Base-by-base conservation (phyloP, 139 green algal species). In the Picochlorum sp. region DNA sequence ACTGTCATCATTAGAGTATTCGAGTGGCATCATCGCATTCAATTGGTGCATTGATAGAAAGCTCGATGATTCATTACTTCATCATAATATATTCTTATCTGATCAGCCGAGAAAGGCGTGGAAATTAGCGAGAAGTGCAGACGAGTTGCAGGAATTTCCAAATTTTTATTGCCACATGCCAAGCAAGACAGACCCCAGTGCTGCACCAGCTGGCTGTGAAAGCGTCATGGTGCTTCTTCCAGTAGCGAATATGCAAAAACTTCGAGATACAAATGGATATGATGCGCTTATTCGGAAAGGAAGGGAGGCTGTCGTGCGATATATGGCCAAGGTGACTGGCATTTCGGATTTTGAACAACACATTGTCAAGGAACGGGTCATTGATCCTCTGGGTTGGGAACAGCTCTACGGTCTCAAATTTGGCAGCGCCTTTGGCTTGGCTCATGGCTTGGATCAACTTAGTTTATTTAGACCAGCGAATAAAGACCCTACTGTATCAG, bases 31-130 rank as follows among this genome's bases (percentile, higher is more conserved):
- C 6, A 87, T 95, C 23, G 69, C 75, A 7, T 95, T 81, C 77
- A 85, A 87, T 72, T 94, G 85, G 81, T 72, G 62, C 13, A 31
- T 92, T 16, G 37, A 59, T 24, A 60, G 63, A 28, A 58, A 31
- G 15, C 8, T 86, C 3, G 56, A 75, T 0, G 38, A 56, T 24
- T 73, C 94, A 55, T 24, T 54, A 41, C 34, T 62, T 18, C 89
- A 96, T 68, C 89, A 96, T 78, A 94, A 88, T 65, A 77, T 96
- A 21, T 96, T 96, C 73, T 68, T 96, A 5, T 89, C 77, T 16
- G 70, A 69, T 1, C 45, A 87, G 3, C 80, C 52, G 23, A 45
- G 75, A 57, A 44, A 24, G 4, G 71, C 78, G 3, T 92, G 86
- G 86, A 31, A 61, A n/a, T 77, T 79, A 6, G 83, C 85, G 10